Base-by-base conservation (phyloP, 163 green algal species). In the Chlorella variabilis region DNA sequence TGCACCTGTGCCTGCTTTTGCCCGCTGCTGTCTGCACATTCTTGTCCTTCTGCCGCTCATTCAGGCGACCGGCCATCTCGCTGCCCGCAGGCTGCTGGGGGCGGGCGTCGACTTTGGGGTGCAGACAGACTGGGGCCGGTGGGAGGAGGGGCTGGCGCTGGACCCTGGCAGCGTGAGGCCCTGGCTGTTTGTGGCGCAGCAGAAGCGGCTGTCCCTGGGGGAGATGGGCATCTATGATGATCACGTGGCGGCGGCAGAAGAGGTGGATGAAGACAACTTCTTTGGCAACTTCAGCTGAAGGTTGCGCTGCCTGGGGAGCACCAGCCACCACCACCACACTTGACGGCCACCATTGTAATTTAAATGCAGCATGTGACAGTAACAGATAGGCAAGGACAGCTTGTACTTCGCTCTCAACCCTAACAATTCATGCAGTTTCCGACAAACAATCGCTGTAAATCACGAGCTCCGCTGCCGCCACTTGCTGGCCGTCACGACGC, bases 151-250 rank as follows among this genome's bases (percentile, higher is more conserved):
- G 54, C 27, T 71, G 45, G 49, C 54, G 38, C 61, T 49, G 54
- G 67, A 58, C 11, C 27, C 33, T 3, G 61, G 6, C 20, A 45
- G 33, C 2, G 41, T 18, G 31, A 51, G 71, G 3, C 84, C 87
- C 27, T 92, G 87, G 88, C 71, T 96, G 59, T 95, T 94, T 58
- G 81, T 85, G 29, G 81, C 88, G 38, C 88, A 91, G 54, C 86
- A 92, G 71, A 86, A 88, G 49, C 75, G 78, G 65, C 70, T 88
- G 23, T 92, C 87, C 0, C 8, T 77, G 1, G 29, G 62, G 45
- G 84, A 97, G 84, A 93, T 92, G 84, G 87, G 85, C 9, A 90
- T 88, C 1, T 96, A 93, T 71, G 51, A 85, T 4, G 71, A 70
- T 0, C 92, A 95, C 61, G 71, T 88, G 11, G 65, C 49, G 9